Conservation (phyloP, 441 rosid genomes). For the Syzygium syzygioides region DNA sequence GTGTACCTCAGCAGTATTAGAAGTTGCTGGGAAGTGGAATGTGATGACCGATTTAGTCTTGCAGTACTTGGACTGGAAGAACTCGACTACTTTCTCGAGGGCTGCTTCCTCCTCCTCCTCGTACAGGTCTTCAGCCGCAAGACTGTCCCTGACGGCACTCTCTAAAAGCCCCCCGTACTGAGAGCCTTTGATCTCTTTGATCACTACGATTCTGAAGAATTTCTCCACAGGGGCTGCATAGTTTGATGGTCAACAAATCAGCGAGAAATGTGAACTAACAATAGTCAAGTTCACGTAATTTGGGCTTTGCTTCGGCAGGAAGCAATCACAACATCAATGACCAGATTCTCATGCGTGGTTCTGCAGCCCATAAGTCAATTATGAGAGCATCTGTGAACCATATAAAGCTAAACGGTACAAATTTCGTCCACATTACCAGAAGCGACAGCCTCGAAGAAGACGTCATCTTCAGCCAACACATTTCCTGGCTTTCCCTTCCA, state of each 20-base stretch:
- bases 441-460: slow-evolving; percentile 67
- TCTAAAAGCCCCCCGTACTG: slow-evolving; percentile 80
- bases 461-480: slow-evolving; percentile 58
- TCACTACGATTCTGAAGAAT: slow-evolving; percentile 68
- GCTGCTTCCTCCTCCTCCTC: slow-evolving; percentile 90
- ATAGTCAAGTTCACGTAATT: background rate
- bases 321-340: background rate
- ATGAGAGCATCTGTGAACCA: background rate
- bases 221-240: slow-evolving; percentile 62
- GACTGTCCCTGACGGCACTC: slow-evolving; percentile 60
- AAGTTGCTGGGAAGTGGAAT: slow-evolving; percentile 52
- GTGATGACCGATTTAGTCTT: slow-evolving; percentile 64
- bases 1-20: slow-evolving; percentile 45
- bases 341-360: background rate
- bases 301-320: background rate
- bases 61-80: slow-evolving; percentile 82
- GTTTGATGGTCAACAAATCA: background rate
- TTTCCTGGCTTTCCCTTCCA: slow-evolving; percentile 76
- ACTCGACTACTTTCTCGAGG: slow-evolving; percentile 63
- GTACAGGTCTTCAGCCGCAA: slow-evolving; percentile 70
- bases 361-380: background rate
- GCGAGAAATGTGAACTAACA: background rate
- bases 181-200: slow-evolving; percentile 82
- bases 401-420: background rate
- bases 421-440: slow-evolving; percentile 31